Conservation (phyloP, 306 rosid genomes). For the Glycine soja region DNA sequence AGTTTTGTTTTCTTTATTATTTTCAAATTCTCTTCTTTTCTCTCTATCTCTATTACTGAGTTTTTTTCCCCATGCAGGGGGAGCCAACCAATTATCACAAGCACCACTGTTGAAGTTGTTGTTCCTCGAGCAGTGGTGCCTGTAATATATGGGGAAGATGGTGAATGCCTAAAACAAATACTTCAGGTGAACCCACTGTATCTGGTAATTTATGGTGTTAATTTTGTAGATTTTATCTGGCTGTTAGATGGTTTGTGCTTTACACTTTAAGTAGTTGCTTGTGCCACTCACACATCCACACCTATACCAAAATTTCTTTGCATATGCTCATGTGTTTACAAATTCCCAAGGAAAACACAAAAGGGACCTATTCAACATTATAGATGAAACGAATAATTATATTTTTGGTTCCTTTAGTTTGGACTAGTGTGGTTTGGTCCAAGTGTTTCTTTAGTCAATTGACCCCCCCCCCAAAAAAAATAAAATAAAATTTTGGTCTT, state of each 20-base stretch:
- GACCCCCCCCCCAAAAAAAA: no score
- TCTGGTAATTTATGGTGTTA: conserved; percentile 33
- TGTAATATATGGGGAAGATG: conserved; percentile 86
- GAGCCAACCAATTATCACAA: conserved; percentile 79
- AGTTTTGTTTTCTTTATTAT: conserved; percentile 8
- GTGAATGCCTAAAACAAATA: conserved; percentile 95
- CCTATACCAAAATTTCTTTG: conserved; percentile 18
- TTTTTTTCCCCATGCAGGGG: conserved; percentile 56
- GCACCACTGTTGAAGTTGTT: conserved; percentile 89
- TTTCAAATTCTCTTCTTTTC: not conserved
- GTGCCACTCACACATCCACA: not conserved
- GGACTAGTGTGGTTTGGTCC: not conserved
- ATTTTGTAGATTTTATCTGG: conserved; percentile 23
- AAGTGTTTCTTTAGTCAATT: not conserved
- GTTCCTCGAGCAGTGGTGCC: conserved; percentile 88
- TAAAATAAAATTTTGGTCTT: not conserved
- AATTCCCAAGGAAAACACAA: not conserved
- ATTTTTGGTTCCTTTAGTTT: not conserved
- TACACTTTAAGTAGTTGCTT: not conserved
- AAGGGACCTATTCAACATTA: conserved; percentile 11
- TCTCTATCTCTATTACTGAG: not conserved
- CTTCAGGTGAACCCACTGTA: conserved; percentile 68
- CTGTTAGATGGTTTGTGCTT: conserved; percentile 19
- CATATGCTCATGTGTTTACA: not conserved
- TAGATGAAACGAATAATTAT: not conserved